These are phyloP conservation scores for Pueraria montana DNA, from an alignment of 306 rosid genomes.

Conservation along the genomic window DNA sequence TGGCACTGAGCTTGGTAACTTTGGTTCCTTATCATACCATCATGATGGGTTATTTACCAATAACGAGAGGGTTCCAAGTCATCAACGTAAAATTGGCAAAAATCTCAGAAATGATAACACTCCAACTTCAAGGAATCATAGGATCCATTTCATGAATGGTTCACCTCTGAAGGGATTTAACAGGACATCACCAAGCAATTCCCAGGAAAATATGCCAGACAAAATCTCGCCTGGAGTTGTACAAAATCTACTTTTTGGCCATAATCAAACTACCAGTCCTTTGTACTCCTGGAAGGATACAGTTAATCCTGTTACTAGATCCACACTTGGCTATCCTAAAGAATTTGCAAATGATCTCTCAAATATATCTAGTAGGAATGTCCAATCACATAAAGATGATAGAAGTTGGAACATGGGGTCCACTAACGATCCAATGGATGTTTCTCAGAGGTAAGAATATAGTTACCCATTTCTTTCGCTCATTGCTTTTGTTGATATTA, in stretches of 20 bases:
- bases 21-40: conserved; percentile 58
- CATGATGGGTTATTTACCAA: conserved; percentile 52
- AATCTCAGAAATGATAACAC: conserved; percentile 59
- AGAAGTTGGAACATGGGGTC: conserved; percentile 57
- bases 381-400: conserved; percentile 60
- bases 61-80: conserved; percentile 53
- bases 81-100: conserved; percentile 55
- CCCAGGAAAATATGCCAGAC: conserved; percentile 50
- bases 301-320: conserved; percentile 56
- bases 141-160: conserved; percentile 52
- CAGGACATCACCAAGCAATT: conserved; percentile 54
- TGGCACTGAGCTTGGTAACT: conserved; percentile 51
- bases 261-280: conserved; percentile 59
- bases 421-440: conserved; percentile 69
- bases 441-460: conserved; percentile 69
- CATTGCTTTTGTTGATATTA: conserved; percentile 6
- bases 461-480: conserved; percentile 1
- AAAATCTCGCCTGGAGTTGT: conserved; percentile 62
- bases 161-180: conserved; percentile 58
- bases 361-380: conserved; percentile 54
- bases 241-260: conserved; percentile 50
- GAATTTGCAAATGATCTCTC: conserved; percentile 52
- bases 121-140: conserved; percentile 53
- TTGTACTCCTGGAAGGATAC: conserved; percentile 49
- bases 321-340: conserved; percentile 51